Evolutionary conservation across 2,329 filamentous ascomycete genomes (phyloP).

Genomic region (Aspergillus phoenicis): DNA sequence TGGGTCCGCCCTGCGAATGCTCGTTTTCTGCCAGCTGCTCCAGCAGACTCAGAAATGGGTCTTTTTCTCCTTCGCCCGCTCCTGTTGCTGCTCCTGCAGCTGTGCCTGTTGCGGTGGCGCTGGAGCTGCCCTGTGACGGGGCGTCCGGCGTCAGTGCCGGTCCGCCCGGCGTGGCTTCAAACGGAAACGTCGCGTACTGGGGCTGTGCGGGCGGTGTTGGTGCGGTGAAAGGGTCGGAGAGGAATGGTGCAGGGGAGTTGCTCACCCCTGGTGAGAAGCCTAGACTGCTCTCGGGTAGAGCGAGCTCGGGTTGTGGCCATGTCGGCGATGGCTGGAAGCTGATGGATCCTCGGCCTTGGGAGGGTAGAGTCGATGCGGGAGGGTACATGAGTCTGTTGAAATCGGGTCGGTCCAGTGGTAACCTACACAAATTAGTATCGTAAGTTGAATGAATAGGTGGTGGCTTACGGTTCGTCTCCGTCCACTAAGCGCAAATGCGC

Average conservation of each 20-base stretch:
- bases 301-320: slow-evolving; percentile 20
- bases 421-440: not conserved
- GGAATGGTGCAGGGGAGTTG: slow-evolving; percentile 37
- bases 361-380: slow-evolving; percentile 12
- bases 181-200: slow-evolving; percentile 44
- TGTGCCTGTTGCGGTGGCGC: slow-evolving; percentile 31
- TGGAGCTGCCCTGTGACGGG: slow-evolving; percentile 43
- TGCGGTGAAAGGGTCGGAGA: slow-evolving; percentile 32
- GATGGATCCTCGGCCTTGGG: slow-evolving; percentile 24
- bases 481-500: slow-evolving; percentile 74
- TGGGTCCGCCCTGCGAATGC: slow-evolving; percentile 65
- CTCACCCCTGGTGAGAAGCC: slow-evolving; percentile 44
- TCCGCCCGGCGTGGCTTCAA: slow-evolving; percentile 30
- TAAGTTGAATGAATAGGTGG: not conserved
- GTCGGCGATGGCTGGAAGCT: slow-evolving; percentile 26
- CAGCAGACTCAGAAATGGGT: slow-evolving; percentile 76
- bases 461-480: slow-evolving; percentile 54
- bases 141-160: slow-evolving; percentile 42
- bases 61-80: slow-evolving; percentile 66
- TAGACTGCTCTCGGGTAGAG: slow-evolving; percentile 21
- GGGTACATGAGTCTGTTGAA: slow-evolving; percentile 23
- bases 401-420: slow-evolving; percentile 19
- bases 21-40: slow-evolving; percentile 85
- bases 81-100: slow-evolving; percentile 33
- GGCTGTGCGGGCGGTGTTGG: slow-evolving; percentile 34